Evolutionary conservation across 208 protist genomes (phyloP).

Genomic region (Trypanosoma mega): DNA sequence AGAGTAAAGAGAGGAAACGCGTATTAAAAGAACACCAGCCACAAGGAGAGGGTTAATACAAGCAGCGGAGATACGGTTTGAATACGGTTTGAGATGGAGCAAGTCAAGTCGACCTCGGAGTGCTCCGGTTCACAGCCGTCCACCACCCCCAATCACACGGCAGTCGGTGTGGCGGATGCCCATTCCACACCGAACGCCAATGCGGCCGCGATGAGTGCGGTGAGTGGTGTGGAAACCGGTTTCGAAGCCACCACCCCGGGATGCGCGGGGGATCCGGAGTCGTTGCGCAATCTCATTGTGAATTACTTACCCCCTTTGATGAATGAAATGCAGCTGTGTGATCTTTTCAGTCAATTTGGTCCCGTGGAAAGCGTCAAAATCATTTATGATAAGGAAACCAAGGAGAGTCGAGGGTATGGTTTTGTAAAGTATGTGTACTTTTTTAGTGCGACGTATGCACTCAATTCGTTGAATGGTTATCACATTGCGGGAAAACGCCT

Average conservation of each 20-base stretch:
- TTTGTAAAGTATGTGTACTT: constrained; percentile 86
- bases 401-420: constrained; percentile 84
- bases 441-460: constrained; percentile 82
- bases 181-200: not conserved
- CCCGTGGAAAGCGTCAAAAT: constrained; percentile 87
- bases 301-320: constrained; percentile 86
- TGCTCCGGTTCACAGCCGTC: too few species aligned
- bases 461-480: constrained; percentile 79
- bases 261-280: constrained; percentile 47
- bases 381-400: constrained; percentile 80
- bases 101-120: too few species aligned
- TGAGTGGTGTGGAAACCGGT: not conserved
- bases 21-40: not conserved
- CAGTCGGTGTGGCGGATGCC: too few species aligned
- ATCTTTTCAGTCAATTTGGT: constrained; percentile 83
- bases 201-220: not conserved
- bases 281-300: constrained; percentile 82
- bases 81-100: too few species aligned
- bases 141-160: too few species aligned
- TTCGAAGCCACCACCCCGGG: not conserved
- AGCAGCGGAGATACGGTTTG: too few species aligned
- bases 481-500: constrained; percentile 76
- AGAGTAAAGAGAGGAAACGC: not conserved
- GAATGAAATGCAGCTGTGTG: constrained; percentile 60
- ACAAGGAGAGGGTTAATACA: too few species aligned